A percentile compares a stretch with the other conserved stretches of the same genome.
Evolutionary conservation across 129 eudicot genomes (phyloP).

Genomic region (carrot (Daucus carota)): DH1_v3.0 NC_030381.2:35225501-35226000

Average conservation of each 20-base stretch:
- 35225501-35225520: slow-evolving; percentile 62
- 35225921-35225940: background rate
- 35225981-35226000: too few species aligned
- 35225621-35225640: slow-evolving; percentile 29
- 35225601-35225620: slow-evolving; percentile 46
- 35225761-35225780: background rate
- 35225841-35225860: background rate
- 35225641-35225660: background rate
- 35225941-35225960: background rate
- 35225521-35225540: slow-evolving; percentile 63
- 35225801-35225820: background rate
- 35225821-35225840: background rate
- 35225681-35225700: background rate
- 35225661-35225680: background rate
- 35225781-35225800: background rate
- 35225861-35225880: background rate
- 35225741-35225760: background rate
- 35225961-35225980: too few species aligned
- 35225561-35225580: slow-evolving; percentile 45
- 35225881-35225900: slow-evolving; percentile 1
- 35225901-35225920: background rate
- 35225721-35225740: background rate
- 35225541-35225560: slow-evolving; percentile 56
- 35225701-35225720: background rate
- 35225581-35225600: slow-evolving; percentile 60